A percentile compares a stretch with the other conserved stretches of the same genome.
Conservation (phyloP, 2,329 filamentous ascomycete genomes). For the Verticillium zaregamsianum region DNA sequence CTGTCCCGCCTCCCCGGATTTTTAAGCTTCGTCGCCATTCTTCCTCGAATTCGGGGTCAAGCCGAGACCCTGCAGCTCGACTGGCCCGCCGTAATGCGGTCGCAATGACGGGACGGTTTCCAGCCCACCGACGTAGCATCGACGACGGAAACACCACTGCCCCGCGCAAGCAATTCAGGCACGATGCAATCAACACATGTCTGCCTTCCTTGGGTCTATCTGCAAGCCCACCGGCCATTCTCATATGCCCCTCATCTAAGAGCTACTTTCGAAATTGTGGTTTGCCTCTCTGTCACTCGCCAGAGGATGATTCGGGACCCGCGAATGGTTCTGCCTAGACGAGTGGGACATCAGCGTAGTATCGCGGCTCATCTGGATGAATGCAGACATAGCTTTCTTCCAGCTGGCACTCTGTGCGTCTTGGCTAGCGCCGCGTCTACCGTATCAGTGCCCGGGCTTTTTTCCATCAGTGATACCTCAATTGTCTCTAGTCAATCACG, state of each 20-base stretch:
- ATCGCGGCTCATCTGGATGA: not conserved
- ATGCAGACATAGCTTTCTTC: not conserved
- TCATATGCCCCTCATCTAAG: not conserved
- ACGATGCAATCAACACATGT: not conserved
- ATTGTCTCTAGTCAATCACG: not conserved
- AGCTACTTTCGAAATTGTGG: not conserved
- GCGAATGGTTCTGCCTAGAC: not conserved
- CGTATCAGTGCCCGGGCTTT: not conserved
- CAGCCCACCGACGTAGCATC: not conserved
- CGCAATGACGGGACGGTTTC: not conserved
- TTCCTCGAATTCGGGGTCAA: not conserved
- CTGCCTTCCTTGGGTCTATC: not conserved
- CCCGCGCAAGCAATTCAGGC: not conserved
- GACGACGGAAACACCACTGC: not conserved
- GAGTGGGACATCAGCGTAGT: not conserved
- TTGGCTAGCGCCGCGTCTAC: not conserved
- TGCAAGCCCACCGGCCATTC: not conserved
- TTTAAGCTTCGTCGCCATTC: too few relatives aligned
- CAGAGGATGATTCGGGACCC: not conserved
- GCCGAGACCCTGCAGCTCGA: not conserved
- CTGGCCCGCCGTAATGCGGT: not conserved
- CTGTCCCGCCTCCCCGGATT: too few relatives aligned
- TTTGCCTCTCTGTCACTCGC: not conserved
- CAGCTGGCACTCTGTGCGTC: not conserved
- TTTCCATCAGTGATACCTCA: not conserved